Percentiles rank a stretch among this genome's conserved stretches.
These are phyloP conservation scores for Farysia itapuensis DNA, from an alignment of 1,284 basidiomycete genomes.

Conservation along the genomic window DNA sequence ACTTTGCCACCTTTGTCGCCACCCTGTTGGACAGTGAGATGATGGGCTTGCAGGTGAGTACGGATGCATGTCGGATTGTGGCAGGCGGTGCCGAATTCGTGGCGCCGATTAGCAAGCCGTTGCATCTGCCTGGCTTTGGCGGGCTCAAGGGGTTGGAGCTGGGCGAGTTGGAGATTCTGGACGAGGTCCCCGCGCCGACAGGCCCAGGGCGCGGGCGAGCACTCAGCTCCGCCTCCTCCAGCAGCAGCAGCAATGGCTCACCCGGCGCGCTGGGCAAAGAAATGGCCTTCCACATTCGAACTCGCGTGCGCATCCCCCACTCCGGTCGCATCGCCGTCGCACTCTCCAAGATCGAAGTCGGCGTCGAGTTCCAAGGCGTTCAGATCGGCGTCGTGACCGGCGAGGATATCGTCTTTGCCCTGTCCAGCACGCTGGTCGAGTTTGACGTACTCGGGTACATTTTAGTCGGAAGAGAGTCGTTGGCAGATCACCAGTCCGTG, in stretches of 20 bases:
- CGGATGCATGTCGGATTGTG: slow-evolving; percentile 21
- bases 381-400: slow-evolving; percentile 30
- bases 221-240: slow-evolving; percentile 18
- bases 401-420: slow-evolving; percentile 31
- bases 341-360: slow-evolving; percentile 31
- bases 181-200: slow-evolving; percentile 35
- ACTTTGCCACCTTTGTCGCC: slow-evolving; percentile 39
- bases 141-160: slow-evolving; percentile 32
- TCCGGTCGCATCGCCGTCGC: slow-evolving; percentile 15
- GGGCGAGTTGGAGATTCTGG: slow-evolving; percentile 36
- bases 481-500: slow-evolving; percentile 13
- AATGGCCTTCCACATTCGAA: slow-evolving; percentile 25
- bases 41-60: slow-evolving; percentile 12
- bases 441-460: slow-evolving; percentile 29
- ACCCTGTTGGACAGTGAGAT: slow-evolving; percentile 23
- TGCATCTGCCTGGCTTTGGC: slow-evolving; percentile 39
- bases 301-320: slow-evolving; percentile 21
- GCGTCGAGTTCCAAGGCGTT: slow-evolving; percentile 26
- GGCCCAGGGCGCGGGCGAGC: slow-evolving; percentile 27
- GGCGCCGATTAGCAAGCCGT: slow-evolving; percentile 28
- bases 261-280: slow-evolving; percentile 1
- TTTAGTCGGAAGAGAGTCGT: slow-evolving; percentile 23
- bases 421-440: slow-evolving; percentile 15
- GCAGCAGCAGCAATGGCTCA: slow-evolving; percentile 16
- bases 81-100: slow-evolving; percentile 45